These are phyloP conservation scores for Rhizopus delemar DNA, from an alignment of 371 early-diverging fungal species.

Conservation along the genomic window DNA sequence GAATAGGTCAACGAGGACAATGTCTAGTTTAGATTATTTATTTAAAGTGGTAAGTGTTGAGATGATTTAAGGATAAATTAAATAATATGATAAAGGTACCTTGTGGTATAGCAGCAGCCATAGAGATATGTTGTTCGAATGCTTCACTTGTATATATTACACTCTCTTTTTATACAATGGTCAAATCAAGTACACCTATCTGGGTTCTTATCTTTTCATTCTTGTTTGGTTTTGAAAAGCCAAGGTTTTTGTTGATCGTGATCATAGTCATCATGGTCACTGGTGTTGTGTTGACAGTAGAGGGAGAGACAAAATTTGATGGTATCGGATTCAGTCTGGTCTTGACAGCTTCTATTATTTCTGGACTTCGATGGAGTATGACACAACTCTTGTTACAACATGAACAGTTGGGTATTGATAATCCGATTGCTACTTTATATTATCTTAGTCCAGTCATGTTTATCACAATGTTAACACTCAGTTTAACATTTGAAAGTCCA, in stretches of 20 bases:
- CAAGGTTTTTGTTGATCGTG: constrained; percentile 59
- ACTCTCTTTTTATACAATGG: constrained; percentile 91
- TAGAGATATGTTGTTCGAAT: constrained; percentile 91
- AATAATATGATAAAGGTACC: constrained; percentile 53
- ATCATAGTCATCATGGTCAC: constrained; percentile 78
- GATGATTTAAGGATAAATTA: not conserved
- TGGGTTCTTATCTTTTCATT: constrained; percentile 90
- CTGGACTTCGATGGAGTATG: constrained; percentile 81
- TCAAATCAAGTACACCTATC: constrained; percentile 85
- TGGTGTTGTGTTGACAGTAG: constrained; percentile 85
- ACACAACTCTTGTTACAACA: constrained; percentile 80
- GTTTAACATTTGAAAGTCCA: constrained; percentile 61
- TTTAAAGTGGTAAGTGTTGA: constrained; percentile 48
- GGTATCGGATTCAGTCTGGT: constrained; percentile 64
- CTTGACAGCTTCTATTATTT: constrained; percentile 71
- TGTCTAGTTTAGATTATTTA: constrained; percentile 43
- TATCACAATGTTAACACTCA: constrained; percentile 50
- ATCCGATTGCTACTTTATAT: constrained; percentile 75
- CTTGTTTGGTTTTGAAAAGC: constrained; percentile 79
- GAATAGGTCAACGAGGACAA: constrained; percentile 26
- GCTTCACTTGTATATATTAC: constrained; percentile 79
- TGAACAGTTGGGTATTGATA: constrained; percentile 65
- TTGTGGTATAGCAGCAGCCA: constrained; percentile 84
- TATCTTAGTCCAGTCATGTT: constrained; percentile 76
- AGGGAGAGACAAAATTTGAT: constrained; percentile 74